Percentiles rank a stretch among this genome's conserved stretches.
phyloP scores from a whole-genome alignment of 331 rosid genomes.

The Cydonia oblonga region DNA sequence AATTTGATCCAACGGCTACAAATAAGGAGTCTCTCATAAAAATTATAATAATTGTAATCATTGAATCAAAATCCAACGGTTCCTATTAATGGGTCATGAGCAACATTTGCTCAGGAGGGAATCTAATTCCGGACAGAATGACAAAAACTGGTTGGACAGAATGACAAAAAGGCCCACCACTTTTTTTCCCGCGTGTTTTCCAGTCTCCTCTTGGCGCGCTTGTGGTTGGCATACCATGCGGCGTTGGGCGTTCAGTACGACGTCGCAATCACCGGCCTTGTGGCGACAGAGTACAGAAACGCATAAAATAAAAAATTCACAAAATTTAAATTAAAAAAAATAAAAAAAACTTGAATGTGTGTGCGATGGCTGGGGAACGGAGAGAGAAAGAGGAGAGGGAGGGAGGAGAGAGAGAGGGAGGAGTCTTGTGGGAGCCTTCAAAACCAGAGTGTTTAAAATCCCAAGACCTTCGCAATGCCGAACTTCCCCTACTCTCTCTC shows the following conservation, averaged over 20 bases:
- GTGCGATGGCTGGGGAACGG: not conserved
- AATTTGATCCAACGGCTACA: too few relatives aligned
- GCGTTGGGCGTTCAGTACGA: conserved; percentile 6
- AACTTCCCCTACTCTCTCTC: conserved; percentile 17
- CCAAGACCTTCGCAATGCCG: conserved; percentile 6
- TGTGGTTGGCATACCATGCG: not conserved
- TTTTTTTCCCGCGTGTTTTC: not conserved
- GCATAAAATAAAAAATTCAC: not conserved
- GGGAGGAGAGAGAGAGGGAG: not conserved
- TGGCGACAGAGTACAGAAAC: not conserved
- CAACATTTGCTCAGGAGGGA: too few relatives aligned
- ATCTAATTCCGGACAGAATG: too few relatives aligned
- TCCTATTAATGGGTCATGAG: too few relatives aligned
- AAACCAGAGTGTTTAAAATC: not conserved
- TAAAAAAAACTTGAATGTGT: not conserved
- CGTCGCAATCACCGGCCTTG: conserved; percentile 16
- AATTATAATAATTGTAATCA: too few relatives aligned
- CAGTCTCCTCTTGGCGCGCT: not conserved
- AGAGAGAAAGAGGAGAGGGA: not conserved
- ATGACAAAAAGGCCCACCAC: not conserved
- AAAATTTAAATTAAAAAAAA: not conserved
- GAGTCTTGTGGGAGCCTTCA: not conserved
- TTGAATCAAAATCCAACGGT: too few relatives aligned
- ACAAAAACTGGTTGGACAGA: too few relatives aligned
- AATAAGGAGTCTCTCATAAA: too few relatives aligned